Base-by-base conservation (phyloP, 148 eudicot genomes). In the Silene uniflora region DNA sequence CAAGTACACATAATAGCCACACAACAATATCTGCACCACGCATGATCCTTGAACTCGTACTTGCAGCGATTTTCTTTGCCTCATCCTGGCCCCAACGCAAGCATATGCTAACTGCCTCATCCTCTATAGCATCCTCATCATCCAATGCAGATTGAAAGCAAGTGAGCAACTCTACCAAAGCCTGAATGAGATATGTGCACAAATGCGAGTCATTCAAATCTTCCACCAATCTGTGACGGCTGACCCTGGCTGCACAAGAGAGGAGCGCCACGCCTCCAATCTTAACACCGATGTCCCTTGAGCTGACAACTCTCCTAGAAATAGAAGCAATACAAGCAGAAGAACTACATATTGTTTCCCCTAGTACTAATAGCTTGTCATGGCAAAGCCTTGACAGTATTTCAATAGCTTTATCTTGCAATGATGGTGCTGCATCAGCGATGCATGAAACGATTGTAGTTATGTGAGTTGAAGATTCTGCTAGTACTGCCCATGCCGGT, bases 331-430 rank as follows among this genome's bases (percentile, higher is more conserved):
- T 85, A 79, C 98, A 95, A 10, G 90, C 91, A 77, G 83, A 71
- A 49, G 96, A 84, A 83, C 85, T 62, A 68, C 88, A 83, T 67
- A 95, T 85, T 56, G 88, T 63, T 73, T 84, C 83, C 58, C 99
- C 99, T 62, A 95, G 84, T 74, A 84, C 86, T 69, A 83, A 73
- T 61, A 87, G 86, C 77, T 85, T 93, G 83, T 88, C 82, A 76
- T 55, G 83, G 75, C 96, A 89, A 80, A 95, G 91, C 75, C 88
- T 80, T 29, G 96, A 95, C 71, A 95, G 69, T 75, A 95, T 84
- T 82, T 89, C 99, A 75, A 95, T 91, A 73, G 94, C 93, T 84
- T 90, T 95, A 78, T 95, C 99, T 79, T 90, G 97, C 85, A 89
- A 76, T 67, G 81, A 58, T 21, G 94, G 86, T 67, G 89, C 55